Evolutionary conservation across 108 stramenopile genomes (phyloP).

Genomic region (Discostella pseudostelligera): DNA sequence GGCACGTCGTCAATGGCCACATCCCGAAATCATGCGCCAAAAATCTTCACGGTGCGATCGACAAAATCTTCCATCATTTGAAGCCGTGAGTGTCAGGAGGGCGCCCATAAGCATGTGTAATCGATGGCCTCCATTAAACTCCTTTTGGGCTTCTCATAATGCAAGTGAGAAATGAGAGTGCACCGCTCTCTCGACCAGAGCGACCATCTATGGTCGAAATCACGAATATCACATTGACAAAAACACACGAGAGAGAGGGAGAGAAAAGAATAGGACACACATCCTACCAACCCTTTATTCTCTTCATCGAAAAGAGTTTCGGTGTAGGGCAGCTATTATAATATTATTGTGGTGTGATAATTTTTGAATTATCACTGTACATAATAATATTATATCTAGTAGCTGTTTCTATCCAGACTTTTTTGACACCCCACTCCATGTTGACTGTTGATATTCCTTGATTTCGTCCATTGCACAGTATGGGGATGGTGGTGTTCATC

Average conservation of each 20-base stretch:
- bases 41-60: not conserved
- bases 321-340: slow-evolving; percentile 12
- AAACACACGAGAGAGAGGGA: no score
- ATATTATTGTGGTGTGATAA: slow-evolving; percentile 17
- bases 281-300: slow-evolving; percentile 14
- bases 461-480: slow-evolving; percentile 11
- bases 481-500: no score
- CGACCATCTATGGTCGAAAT: slow-evolving; percentile 4
- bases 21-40: no score
- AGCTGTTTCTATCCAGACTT: slow-evolving; percentile 21
- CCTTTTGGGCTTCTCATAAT: no score
- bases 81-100: not conserved
- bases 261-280: slow-evolving; percentile 1
- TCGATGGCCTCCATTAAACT: no score
- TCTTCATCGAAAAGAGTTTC: slow-evolving; percentile 2
- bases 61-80: not conserved
- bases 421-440: not conserved
- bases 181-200: not conserved
- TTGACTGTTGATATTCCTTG: slow-evolving; percentile 15
- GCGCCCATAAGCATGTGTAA: not conserved
- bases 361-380: slow-evolving; percentile 12
- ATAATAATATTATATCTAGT: slow-evolving; percentile 7
- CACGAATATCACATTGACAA: slow-evolving; percentile 9
- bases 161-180: no score
- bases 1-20: no score